A percentile compares a stretch with the other conserved stretches of the same genome.
These are phyloP conservation scores for Miscanthus sacchariflorus DNA, from an alignment of 202 grass and related monocot genomes.

Conservation along the genomic window DNA sequence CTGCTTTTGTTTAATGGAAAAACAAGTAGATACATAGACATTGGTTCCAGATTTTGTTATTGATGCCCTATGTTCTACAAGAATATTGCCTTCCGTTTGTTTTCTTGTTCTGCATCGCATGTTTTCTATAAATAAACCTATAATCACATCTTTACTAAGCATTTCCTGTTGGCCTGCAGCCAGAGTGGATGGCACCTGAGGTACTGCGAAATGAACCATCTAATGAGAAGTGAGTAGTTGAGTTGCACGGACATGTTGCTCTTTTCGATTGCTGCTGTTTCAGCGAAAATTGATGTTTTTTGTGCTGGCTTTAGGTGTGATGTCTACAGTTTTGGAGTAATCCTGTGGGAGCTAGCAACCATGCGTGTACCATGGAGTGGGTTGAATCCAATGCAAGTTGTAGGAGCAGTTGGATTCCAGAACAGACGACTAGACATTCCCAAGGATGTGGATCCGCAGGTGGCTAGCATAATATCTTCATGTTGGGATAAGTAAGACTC, in stretches of 20 bases:
- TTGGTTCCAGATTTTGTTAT: slow-evolving; percentile 10
- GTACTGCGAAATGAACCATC: slow-evolving; percentile 94
- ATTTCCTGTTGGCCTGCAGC: slow-evolving; percentile 67
- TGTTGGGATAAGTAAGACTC: slow-evolving; percentile 98
- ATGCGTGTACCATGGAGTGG: slow-evolving; percentile 92
- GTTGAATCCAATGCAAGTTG: slow-evolving; percentile 99
- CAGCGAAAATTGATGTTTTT: slow-evolving; percentile 23
- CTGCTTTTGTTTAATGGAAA: slow-evolving; percentile 21
- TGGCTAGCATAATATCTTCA: slow-evolving; percentile 87
- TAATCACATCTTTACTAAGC: slow-evolving; percentile 27
- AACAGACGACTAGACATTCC: slow-evolving; percentile 94
- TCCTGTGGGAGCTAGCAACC: slow-evolving; percentile 96
- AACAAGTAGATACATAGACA: background rate
- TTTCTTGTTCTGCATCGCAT: slow-evolving; percentile 23
- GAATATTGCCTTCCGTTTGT: slow-evolving; percentile 7
- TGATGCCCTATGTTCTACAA: slow-evolving; percentile 21
- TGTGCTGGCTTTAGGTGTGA: slow-evolving; percentile 73
- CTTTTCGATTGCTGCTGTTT: slow-evolving; percentile 1
- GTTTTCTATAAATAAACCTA: slow-evolving; percentile 6
- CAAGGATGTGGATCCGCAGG: slow-evolving; percentile 71
- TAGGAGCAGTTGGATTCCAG: slow-evolving; percentile 97
- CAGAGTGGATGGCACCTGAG: slow-evolving; percentile 99
- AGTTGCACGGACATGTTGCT: slow-evolving; percentile 6
- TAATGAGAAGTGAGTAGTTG: slow-evolving; percentile 82
- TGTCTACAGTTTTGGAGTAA: slow-evolving; percentile 96